Conservation (phyloP, 108 stramenopile species). For the Nannochloropsis salina region DNA sequence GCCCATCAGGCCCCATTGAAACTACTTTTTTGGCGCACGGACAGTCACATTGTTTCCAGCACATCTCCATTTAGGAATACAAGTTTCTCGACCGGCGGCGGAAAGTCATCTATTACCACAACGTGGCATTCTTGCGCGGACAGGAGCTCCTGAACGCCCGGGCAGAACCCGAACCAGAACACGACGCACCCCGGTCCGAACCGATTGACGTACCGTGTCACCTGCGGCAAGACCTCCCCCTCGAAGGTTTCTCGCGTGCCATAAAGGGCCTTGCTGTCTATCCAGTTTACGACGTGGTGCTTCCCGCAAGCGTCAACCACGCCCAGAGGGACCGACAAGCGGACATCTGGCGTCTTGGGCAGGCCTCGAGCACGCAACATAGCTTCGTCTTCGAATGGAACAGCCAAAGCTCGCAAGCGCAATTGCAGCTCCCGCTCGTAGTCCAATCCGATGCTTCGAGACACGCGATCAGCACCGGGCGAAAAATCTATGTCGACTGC, state of each 20-base stretch:
- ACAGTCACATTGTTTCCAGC: not conserved
- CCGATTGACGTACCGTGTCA: not conserved
- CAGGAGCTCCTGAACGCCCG: not conserved
- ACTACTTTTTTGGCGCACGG: too few relatives aligned
- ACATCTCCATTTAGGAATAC: not conserved
- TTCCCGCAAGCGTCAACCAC: not conserved
- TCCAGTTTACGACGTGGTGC: slow-evolving; percentile 17
- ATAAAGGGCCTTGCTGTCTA: slow-evolving; percentile 24
- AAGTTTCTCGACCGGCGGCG: not conserved
- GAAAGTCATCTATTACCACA: not conserved
- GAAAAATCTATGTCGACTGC: not conserved
- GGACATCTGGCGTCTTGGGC: slow-evolving; percentile 25
- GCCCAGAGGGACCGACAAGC: slow-evolving; percentile 18
- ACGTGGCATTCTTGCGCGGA: not conserved
- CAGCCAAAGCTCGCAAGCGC: not conserved
- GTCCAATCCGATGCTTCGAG: slow-evolving; percentile 5
- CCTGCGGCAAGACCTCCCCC: not conserved
- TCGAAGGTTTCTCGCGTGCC: not conserved
- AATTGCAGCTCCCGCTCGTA: not conserved
- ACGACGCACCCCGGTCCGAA: not conserved
- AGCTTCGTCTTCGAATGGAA: not conserved
- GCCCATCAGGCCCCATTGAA: too few relatives aligned
- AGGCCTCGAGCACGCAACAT: slow-evolving; percentile 17
- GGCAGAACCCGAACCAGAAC: slow-evolving; percentile 12
- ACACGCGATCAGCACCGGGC: not conserved